Base-by-base conservation (phyloP, 1,284 basidiomycete genomes). In the Cutaneotrichosporon sp. region DNA sequence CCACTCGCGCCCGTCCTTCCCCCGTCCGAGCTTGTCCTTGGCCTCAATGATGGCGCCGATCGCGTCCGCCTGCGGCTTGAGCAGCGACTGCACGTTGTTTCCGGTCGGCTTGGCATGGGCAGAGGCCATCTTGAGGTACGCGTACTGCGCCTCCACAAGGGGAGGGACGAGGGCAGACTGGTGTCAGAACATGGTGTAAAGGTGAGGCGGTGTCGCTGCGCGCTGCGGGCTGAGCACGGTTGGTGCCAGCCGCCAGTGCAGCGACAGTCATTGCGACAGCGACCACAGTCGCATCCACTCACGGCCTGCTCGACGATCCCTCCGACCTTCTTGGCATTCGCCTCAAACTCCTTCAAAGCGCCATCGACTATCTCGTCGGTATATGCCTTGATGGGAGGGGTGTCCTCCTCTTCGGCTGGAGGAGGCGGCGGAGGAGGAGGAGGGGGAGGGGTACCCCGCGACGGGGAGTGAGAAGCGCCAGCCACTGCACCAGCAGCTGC, bases 91-190 rank as follows among this genome's bases (percentile, higher is more conserved):
- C 8, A 47, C 29, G 5, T 44, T 47, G 35, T 81, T 77, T 54
- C 82, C 78, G 49, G 85, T 82, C 2, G 92, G 91, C 71, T 93
- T 90, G 67, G 83, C 83, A 78, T 90, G 93, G 12, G 78, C 75
- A 2, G 84, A 81, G 1, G 86, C 87, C 33, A 84, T 75, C 37
- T 82, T 77, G 57, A 98, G 76, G 61, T 91, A 79, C 31, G 77
- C 77, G 31, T 84, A 82, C 60, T 94, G 80, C 38, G 84, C 82
- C 26, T 77, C 72, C 68, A 88, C 87, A 60, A 87, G 81, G 52
- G 82, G 81, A 57, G 82, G 79, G 25, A 97, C 80, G 41, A 88
- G 76, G 14, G 75, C 75, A 22, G 86, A 84, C 90, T 94, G 57
- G 24, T 57, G 38, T 51, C 5, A 46, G 51, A 12, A 14, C 20